phyloP scores from a whole-genome alignment of 768 basidiomycete genomes.

The Mycena filopes region DNA sequence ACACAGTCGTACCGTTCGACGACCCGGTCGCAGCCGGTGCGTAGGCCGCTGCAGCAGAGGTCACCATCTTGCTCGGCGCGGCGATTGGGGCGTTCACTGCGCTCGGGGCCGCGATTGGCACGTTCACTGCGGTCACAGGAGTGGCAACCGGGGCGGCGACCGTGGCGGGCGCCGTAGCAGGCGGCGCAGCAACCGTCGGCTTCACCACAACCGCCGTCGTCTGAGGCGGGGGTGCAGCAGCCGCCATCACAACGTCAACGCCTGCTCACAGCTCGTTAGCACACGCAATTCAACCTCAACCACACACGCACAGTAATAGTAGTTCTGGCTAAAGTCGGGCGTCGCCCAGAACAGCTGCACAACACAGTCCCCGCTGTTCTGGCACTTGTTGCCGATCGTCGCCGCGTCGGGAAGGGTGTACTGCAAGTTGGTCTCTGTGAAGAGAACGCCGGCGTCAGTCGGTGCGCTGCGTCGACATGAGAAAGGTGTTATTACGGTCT shows the following conservation, averaged over 20 bases:
- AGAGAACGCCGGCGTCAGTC: background rate
- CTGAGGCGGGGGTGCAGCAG: constrained; percentile 8
- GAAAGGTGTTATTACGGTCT: constrained; percentile 9
- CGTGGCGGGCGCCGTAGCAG: background rate
- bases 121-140: too few species aligned
- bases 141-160: background rate
- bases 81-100: constrained; percentile 1
- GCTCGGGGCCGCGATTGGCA: background rate
- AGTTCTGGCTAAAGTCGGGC: constrained; percentile 31
- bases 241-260: constrained; percentile 31
- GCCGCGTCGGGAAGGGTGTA: constrained; percentile 25
- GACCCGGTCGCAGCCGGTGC: constrained; percentile 5
- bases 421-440: constrained; percentile 29
- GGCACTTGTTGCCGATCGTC: constrained; percentile 30
- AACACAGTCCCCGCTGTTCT: constrained; percentile 29
- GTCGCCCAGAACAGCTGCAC: constrained; percentile 34
- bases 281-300: background rate
- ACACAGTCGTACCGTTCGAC: background rate
- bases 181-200: background rate
- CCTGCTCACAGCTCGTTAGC: constrained; percentile 4
- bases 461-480: too few species aligned
- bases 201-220: background rate
- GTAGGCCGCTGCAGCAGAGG: constrained; percentile 10
- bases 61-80: constrained; percentile 12
- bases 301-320: constrained; percentile 27